Base-by-base conservation (phyloP, 192 early-diverging fungal genomes). In the Coemansia sp. region DNA sequence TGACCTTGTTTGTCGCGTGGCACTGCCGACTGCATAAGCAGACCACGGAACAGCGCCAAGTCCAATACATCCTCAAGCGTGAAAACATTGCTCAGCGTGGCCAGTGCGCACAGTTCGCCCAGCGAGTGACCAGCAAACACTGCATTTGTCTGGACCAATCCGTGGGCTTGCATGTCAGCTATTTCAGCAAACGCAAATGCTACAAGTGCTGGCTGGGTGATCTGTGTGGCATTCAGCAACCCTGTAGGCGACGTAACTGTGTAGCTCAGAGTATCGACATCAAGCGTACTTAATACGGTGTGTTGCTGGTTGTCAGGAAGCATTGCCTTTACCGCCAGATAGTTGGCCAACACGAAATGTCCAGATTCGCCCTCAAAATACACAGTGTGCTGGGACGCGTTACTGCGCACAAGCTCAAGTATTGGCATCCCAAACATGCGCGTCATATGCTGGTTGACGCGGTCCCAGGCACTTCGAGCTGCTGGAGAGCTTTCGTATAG, bases 21-120 rank as follows among this genome's bases (percentile, higher is more conserved):
- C 6, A 98, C 94, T 24, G 93, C 92, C 28, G 88, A 85, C 84
- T 97, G 95, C 95, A 97, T 97, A 17, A 94, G 90, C 89, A 95
- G 89, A 65, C 95, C 95, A 66, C 95, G 89, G 83, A 91, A 97
- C 73, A 97, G 95, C 12, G 89, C 89, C 42, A 97, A 86, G 60
- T 95, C 95, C 48, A 94, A 86, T 3, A 94, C 61, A 18, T 88
- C 82, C 61, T 94, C 90, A 40, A 95, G 81, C 2, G 87, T 81
- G 7, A 98, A 77, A 0, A 95, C 84, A 62, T 92, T 85, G 60
- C 88, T 88, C 40, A 96, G 82, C 9, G 93, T 75, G 3, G 90
- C 86, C 44, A 98, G 74, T 28, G 89, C 92, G 1, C 0, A 88
- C 61, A 93, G 93, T 64, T 98, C 95, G 71, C 95, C 95, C 40